Evolutionary conservation across 2,329 filamentous ascomycete species (phyloP).

Genomic region (Pseudohalonectria lignicola): DNA sequence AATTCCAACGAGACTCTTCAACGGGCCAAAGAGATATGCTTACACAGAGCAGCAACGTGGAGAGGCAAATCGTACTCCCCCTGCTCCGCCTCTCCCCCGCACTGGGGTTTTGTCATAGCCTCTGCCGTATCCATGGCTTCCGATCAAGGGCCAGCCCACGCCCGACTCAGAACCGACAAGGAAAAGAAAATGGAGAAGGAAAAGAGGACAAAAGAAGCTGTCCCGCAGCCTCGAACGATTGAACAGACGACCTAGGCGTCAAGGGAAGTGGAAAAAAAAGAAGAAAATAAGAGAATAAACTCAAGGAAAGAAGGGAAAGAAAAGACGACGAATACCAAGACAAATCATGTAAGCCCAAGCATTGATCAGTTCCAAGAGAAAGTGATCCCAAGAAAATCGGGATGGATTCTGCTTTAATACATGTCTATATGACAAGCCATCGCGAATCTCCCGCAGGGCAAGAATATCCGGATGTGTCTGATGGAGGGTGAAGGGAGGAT

Average conservation of each 20-base stretch:
- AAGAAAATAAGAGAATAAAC: slow-evolving; percentile 8
- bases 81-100: slow-evolving; percentile 21
- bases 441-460: not conserved
- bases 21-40: no score
- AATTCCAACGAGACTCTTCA: no score
- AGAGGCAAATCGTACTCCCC: slow-evolving; percentile 31
- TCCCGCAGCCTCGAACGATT: slow-evolving; percentile 22
- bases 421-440: slow-evolving; percentile 1
- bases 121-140: slow-evolving; percentile 5
- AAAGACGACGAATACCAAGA: slow-evolving; percentile 10
- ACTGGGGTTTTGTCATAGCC: slow-evolving; percentile 23
- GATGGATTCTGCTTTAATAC: slow-evolving; percentile 2
- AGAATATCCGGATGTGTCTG: slow-evolving; percentile 2
- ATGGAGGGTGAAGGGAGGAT: not conserved
- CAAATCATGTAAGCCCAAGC: slow-evolving; percentile 2
- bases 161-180: slow-evolving; percentile 7
- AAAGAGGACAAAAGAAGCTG: slow-evolving; percentile 18
- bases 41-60: slow-evolving; percentile 29
- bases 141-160: slow-evolving; percentile 4
- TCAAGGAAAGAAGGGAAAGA: slow-evolving; percentile 11
- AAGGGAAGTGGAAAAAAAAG: slow-evolving; percentile 9
- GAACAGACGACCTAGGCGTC: slow-evolving; percentile 13
- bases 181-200: slow-evolving; percentile 11
- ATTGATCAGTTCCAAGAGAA: slow-evolving; percentile 1
- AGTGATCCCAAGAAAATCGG: no score